A percentile compares a stretch with the other conserved stretches of the same genome.
These are phyloP conservation scores for Juncus inflexus DNA, from an alignment of 176 grass and related monocot species.

Conservation along the genomic window DNA sequence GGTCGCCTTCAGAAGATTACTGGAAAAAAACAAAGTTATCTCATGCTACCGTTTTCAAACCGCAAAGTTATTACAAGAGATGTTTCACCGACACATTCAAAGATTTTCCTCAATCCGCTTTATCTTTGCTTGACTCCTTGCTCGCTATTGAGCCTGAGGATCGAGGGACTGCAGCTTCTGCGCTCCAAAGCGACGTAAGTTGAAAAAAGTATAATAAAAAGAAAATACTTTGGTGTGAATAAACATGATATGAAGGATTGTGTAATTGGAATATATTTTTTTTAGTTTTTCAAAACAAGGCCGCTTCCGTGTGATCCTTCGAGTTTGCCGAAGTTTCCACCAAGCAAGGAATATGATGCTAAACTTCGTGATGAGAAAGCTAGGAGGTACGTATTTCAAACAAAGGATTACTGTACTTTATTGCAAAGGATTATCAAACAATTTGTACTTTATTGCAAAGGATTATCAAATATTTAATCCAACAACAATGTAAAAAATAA, in stretches of 20 bases:
- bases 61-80: conserved; percentile 59
- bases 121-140: conserved; percentile 62
- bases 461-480: too few species aligned
- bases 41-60: conserved; percentile 74
- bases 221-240: neutral
- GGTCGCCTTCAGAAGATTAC: conserved; percentile 63
- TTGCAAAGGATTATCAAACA: neutral
- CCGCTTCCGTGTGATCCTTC: conserved; percentile 67
- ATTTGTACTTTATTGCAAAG: neutral
- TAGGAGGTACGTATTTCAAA: conserved; percentile 32
- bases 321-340: conserved; percentile 67
- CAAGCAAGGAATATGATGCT: conserved; percentile 91
- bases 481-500: too few species aligned
- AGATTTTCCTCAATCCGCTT: conserved; percentile 60
- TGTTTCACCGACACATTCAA: conserved; percentile 74
- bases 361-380: conserved; percentile 68
- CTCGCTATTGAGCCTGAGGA: conserved; percentile 72
- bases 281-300: conserved; percentile 70
- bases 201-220: conserved; percentile 1
- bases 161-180: conserved; percentile 69
- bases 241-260: neutral
- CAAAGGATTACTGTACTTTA: neutral
- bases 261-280: conserved; percentile 8
- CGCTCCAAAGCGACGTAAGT: conserved; percentile 71
- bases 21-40: conserved; percentile 78